These are phyloP conservation scores for Cladobotryum mycophilum DNA, from an alignment of 2,329 filamentous ascomycete species.

Conservation along the genomic window DNA sequence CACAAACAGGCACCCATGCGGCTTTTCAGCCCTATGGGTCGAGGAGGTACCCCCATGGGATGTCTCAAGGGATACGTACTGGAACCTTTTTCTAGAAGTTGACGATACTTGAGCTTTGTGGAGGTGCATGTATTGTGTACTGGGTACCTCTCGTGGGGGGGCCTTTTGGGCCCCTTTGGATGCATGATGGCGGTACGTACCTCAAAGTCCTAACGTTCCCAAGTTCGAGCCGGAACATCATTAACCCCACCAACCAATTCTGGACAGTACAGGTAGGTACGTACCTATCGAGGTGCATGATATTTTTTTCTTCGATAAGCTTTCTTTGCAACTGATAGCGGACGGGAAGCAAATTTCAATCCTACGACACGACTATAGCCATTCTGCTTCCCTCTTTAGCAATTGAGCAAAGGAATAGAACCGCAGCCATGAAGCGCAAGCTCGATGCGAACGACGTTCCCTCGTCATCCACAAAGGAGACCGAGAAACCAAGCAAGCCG, in stretches of 20 bases:
- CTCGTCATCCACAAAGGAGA: conserved; percentile 24
- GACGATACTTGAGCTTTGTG: background rate
- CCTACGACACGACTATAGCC: too few species aligned
- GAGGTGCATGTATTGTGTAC: conserved; percentile 10
- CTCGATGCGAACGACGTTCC: conserved; percentile 50
- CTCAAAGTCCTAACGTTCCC: too few species aligned
- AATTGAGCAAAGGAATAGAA: background rate
- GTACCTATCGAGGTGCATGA: too few species aligned
- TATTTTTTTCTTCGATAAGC: too few species aligned
- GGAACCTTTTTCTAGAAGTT: background rate
- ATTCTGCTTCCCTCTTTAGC: too few species aligned
- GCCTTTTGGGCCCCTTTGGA: too few species aligned
- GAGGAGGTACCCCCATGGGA: background rate
- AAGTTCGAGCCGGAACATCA: too few species aligned
- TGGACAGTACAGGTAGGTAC: too few species aligned
- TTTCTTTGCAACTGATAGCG: too few species aligned
- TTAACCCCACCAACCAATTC: too few species aligned
- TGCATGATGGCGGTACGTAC: background rate
- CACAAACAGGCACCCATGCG: too few species aligned
- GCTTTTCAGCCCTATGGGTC: conserved; percentile 10
- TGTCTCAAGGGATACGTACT: conserved; percentile 3
- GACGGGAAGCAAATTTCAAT: too few species aligned
- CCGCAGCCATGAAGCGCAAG: conserved; percentile 52
- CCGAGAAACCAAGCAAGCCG: conserved; percentile 15
- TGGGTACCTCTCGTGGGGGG: background rate